phyloP scores from a whole-genome alignment of 345 rosid genomes.

The Eucalyptus urophylla region DNA sequence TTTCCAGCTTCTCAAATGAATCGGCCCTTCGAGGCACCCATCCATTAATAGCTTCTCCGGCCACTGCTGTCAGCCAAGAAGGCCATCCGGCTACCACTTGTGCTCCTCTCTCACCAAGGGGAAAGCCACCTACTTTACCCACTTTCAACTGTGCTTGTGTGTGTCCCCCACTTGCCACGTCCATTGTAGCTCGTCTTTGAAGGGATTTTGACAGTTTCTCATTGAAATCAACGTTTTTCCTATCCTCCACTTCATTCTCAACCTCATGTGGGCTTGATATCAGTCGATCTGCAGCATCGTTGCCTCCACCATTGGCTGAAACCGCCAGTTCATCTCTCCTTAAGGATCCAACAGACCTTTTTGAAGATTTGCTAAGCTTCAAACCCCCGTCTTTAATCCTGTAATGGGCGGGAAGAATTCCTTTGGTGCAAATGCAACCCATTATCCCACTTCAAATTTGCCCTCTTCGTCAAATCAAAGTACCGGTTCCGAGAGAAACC shows the following conservation, averaged over 20 bases:
- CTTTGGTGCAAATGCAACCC: slow-evolving; percentile 94
- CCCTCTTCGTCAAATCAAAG: neutral
- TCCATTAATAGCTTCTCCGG: slow-evolving; percentile 95
- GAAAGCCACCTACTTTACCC: slow-evolving; percentile 28
- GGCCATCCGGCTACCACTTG: slow-evolving; percentile 96
- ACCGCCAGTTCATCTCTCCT: slow-evolving; percentile 15
- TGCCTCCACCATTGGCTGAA: slow-evolving; percentile 16
- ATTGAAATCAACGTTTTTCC: neutral
- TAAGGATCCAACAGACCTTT: slow-evolving; percentile 14
- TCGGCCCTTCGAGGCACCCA: slow-evolving; percentile 91
- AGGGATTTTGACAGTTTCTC: slow-evolving; percentile 8
- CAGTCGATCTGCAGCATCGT: slow-evolving; percentile 22
- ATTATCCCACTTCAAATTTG: slow-evolving; percentile 7
- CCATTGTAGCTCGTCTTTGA: slow-evolving; percentile 11
- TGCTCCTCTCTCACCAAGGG: slow-evolving; percentile 59
- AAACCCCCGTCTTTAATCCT: slow-evolving; percentile 5
- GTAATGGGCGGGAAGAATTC: slow-evolving; percentile 17
- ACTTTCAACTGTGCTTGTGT: slow-evolving; percentile 9
- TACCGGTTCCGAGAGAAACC: neutral
- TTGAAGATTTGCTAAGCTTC: slow-evolving; percentile 17
- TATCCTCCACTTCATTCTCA: slow-evolving; percentile 23
- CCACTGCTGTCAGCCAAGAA: slow-evolving; percentile 79
- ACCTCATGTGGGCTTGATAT: slow-evolving; percentile 11
- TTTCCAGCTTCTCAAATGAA: slow-evolving; percentile 87
- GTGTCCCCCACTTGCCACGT: slow-evolving; percentile 4